Percentiles rank a stretch among this genome's conserved stretches.
Evolutionary conservation across 2,329 filamentous ascomycete genomes (phyloP).

Genomic region (Neonectria sp.): DNA sequence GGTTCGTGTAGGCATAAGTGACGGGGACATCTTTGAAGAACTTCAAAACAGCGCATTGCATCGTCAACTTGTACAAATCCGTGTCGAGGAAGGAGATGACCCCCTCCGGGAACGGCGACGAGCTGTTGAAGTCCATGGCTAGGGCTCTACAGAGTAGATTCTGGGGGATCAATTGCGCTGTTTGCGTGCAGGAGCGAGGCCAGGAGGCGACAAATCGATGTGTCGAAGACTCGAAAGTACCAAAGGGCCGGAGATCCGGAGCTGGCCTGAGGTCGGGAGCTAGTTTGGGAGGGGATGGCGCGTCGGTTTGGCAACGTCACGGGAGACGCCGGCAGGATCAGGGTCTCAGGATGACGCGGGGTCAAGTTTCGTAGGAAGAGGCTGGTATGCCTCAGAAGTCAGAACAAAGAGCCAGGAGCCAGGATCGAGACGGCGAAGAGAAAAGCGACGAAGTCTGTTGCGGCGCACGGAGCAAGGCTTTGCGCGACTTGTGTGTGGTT

Average conservation of each 20-base stretch:
- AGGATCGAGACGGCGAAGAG: not conserved
- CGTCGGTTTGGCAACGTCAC: slow-evolving; percentile 12
- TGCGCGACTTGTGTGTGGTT: slow-evolving; percentile 12
- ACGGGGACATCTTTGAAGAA: slow-evolving; percentile 89
- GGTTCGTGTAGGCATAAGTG: slow-evolving; percentile 95
- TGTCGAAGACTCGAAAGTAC: slow-evolving; percentile 7
- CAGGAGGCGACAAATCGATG: not conserved
- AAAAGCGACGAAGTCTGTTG: not conserved
- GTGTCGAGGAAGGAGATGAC: slow-evolving; percentile 88
- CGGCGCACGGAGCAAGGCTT: not conserved
- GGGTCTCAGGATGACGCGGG: slow-evolving; percentile 15
- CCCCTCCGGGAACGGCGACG: slow-evolving; percentile 79
- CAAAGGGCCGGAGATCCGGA: slow-evolving; percentile 36
- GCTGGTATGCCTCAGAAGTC: not conserved
- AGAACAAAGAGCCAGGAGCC: not conserved
- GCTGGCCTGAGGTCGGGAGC: slow-evolving; percentile 25
- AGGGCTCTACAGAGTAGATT: slow-evolving; percentile 6
- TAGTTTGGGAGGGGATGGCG: slow-evolving; percentile 19
- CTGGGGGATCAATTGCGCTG: slow-evolving; percentile 1
- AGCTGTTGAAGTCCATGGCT: slow-evolving; percentile 76
- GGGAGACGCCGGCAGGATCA: slow-evolving; percentile 15
- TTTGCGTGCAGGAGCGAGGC: not conserved
- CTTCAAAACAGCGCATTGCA: slow-evolving; percentile 97
- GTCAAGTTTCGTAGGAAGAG: not conserved
- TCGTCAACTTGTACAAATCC: slow-evolving; percentile 95